phyloP scores from a whole-genome alignment of 2,329 filamentous ascomycete genomes.

The Exophiala sideris region DNA sequence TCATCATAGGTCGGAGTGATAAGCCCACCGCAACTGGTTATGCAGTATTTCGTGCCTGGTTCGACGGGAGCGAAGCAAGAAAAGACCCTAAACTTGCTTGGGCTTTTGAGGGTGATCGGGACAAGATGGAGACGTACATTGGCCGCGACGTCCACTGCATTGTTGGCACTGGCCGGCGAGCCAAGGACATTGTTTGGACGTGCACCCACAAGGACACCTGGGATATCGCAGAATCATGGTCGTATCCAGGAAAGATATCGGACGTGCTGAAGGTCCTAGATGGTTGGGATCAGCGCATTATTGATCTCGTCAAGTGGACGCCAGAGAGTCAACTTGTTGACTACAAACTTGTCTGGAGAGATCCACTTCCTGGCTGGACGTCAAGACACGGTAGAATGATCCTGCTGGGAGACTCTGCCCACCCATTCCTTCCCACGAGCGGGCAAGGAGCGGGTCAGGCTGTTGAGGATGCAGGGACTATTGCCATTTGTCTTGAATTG shows the following conservation, averaged over 20 bases:
- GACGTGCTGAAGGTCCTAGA: constrained; percentile 51
- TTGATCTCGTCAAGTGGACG: constrained; percentile 43
- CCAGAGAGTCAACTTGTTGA: constrained; percentile 30
- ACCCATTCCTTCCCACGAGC: constrained; percentile 48
- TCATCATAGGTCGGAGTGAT: constrained; percentile 27
- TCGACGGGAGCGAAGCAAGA: background rate
- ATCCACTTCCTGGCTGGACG: constrained; percentile 28
- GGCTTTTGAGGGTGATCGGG: background rate
- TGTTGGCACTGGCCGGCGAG: constrained; percentile 34
- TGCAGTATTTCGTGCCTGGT: constrained; percentile 29
- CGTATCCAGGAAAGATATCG: constrained; percentile 49
- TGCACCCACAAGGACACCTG: constrained; percentile 44
- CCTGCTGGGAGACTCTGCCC: constrained; percentile 50
- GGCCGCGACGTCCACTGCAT: background rate
- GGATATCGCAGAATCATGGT: constrained; percentile 48
- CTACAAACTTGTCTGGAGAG: constrained; percentile 31
- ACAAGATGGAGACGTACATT: constrained; percentile 3
- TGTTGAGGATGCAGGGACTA: constrained; percentile 48
- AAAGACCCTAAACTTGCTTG: background rate
- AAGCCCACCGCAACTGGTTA: constrained; percentile 32
- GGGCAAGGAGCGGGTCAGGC: constrained; percentile 48
- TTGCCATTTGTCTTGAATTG: constrained; percentile 42
- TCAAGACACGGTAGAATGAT: constrained; percentile 35
- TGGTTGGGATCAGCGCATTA: constrained; percentile 50
- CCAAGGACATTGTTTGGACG: constrained; percentile 26